Evolutionary conservation across 2,329 filamentous ascomycete species (phyloP), one percentile per base, ranked within the genome.

Genomic region (Proliferodiscus dingleyae): DNA sequence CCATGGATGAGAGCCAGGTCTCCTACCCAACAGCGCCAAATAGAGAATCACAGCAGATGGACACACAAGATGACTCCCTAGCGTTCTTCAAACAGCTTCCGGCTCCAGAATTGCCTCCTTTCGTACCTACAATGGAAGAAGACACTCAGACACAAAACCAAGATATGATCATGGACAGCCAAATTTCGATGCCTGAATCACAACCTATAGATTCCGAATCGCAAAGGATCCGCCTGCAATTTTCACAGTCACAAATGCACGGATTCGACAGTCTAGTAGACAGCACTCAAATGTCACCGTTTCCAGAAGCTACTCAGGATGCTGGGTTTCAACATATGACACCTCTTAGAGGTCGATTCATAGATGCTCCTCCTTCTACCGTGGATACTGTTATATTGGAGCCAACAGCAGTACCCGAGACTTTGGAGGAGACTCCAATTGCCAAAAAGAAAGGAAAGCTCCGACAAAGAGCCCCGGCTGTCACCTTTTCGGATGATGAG

Each of bases 291-390:
- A 65, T 76, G 16, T 87, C 85, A 0, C 80, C 87, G 23, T 71
- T 84, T 40, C 73, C 87, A 4, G 85, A 90, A 46, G 80, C 83
- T 1, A 93, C 88, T 2, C 89, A 95, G 62, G 90, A 95, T 62
- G 75, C 69, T 15, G 89, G 89, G 0, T 87, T 93, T 55, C 77
- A 83, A 32, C 71, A 83, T 45, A 83, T 81, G 46, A 86, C 87
- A 1, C 87, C 88, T 34, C 73, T 88, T 39, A 82, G 78, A 49
- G 71, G 76, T 46, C 74, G 85, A 38, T 89, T 88, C 63, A 59
- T 81, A 42, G 75, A 80, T 23, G 68, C 77, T 1, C 81, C 85
- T 2, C 66, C 71, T 11, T 88, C 86, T 0, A 91, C 87, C 0
- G 69, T 83, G 0, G 84, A 87, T 16, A 93, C 88, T 0, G 73